phyloP scores from a whole-genome alignment of 2,329 filamentous ascomycete species.

The Aspergillus pseudonomiae region DNA sequence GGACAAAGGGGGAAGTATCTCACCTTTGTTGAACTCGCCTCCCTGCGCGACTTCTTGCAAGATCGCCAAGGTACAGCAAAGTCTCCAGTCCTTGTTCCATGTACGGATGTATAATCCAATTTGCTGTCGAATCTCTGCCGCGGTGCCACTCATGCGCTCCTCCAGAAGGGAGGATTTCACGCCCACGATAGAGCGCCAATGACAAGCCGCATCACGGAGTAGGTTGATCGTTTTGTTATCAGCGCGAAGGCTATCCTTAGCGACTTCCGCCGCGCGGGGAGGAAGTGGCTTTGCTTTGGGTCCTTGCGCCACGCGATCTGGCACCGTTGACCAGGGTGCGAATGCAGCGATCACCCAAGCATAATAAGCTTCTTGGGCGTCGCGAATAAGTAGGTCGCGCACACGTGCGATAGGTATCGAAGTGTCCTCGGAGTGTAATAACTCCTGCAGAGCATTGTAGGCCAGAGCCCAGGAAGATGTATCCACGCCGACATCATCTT shows the following conservation, averaged over 20 bases:
- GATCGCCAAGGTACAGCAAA: conserved; percentile 43
- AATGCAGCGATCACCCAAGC: conserved; percentile 78
- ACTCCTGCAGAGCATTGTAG: conserved; percentile 64
- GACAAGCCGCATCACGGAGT: conserved; percentile 65
- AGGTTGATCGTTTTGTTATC: conserved; percentile 75
- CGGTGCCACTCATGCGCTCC: conserved; percentile 28
- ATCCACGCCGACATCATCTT: conserved; percentile 58
- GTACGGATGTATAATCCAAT: conserved; percentile 39
- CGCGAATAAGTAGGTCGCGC: conserved; percentile 59
- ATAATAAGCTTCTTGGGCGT: conserved; percentile 67
- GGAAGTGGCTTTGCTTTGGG: conserved; percentile 56
- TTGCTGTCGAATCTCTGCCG: conserved; percentile 40
- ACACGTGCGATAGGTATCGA: conserved; percentile 39
- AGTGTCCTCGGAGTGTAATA: conserved; percentile 42
- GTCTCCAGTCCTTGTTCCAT: conserved; percentile 44
- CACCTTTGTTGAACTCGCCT: conserved; percentile 35
- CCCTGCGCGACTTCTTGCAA: conserved; percentile 44
- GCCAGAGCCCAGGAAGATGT: conserved; percentile 62
- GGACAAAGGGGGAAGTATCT: conserved; percentile 8
- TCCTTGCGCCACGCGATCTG: conserved; percentile 38
- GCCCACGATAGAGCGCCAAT: conserved; percentile 64
- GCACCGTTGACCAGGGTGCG: conserved; percentile 69
- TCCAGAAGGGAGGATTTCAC: conserved; percentile 53
- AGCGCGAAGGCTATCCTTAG: conserved; percentile 76
- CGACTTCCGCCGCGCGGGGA: conserved; percentile 65